Evolutionary conservation across 2,329 filamentous ascomycete genomes (phyloP).

Genomic region (Nemania sp.): DNA sequence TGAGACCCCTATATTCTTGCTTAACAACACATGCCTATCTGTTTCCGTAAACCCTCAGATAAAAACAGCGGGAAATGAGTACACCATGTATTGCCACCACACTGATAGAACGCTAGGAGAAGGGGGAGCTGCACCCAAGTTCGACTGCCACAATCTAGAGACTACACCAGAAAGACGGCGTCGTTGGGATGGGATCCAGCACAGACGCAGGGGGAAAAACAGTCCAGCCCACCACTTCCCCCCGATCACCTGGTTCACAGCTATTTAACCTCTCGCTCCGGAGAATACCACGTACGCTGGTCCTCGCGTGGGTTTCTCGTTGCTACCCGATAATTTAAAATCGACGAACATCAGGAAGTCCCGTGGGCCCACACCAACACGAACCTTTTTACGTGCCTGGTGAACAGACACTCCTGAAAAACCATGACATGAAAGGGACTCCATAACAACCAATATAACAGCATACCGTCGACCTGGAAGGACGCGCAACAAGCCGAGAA

Average conservation of each 20-base stretch:
- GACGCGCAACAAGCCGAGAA: slow-evolving; percentile 18
- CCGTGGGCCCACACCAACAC: slow-evolving; percentile 20
- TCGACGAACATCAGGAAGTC: slow-evolving; percentile 23
- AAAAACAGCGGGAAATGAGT: neutral
- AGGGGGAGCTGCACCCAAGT: slow-evolving; percentile 1
- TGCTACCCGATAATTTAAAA: slow-evolving; percentile 34
- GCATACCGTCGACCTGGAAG: slow-evolving; percentile 1
- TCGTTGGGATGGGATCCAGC: neutral
- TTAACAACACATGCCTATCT: slow-evolving; percentile 1
- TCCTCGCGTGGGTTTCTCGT: slow-evolving; percentile 29
- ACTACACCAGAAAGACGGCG: slow-evolving; percentile 9
- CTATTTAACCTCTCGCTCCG: slow-evolving; percentile 5
- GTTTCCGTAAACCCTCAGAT: neutral
- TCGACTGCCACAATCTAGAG: slow-evolving; percentile 2
- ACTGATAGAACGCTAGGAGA: slow-evolving; percentile 2
- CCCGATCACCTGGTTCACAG: slow-evolving; percentile 1
- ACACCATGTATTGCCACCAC: slow-evolving; percentile 15
- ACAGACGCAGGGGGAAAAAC: slow-evolving; percentile 9
- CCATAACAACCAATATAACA: slow-evolving; percentile 12
- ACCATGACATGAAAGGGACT: slow-evolving; percentile 2
- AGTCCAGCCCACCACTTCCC: slow-evolving; percentile 1
- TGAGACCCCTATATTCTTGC: slow-evolving; percentile 4
- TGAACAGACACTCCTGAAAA: slow-evolving; percentile 5
- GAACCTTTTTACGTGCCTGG: slow-evolving; percentile 3
- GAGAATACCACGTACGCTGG: slow-evolving; percentile 24